Base-by-base conservation (phyloP, 75 land plant species). In the Sequoia sempervirens region DNA sequence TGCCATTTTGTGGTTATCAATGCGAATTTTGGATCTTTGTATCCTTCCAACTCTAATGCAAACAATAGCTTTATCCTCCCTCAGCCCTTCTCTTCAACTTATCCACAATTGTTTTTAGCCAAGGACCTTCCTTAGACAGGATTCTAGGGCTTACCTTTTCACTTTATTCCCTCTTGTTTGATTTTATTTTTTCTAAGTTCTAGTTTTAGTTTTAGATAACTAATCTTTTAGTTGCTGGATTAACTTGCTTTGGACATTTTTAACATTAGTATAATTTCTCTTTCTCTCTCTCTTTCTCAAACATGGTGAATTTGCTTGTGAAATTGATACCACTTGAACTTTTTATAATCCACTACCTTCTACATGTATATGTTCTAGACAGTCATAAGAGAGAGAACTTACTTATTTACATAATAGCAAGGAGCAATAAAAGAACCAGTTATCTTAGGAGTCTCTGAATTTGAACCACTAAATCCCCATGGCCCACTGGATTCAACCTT, bases 391-490 rank as follows among this genome's bases (percentile, higher is more conserved):
- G 23, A 32, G 40, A 50, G n/a, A 80, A 85, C 95, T 81, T 85
- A 95, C 98, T 94, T 97, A 78, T 96, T 97, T 58, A 94, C 86
- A 58, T 78, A 89, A 84, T 96, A 97, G 80, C 98, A 94, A 23
- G 99, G 99, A 26, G 99, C 99, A 83, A 93, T 83, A 90, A 96
- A 97, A 45, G 90, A 88, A 4, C 93, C 88, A 80, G 88, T 93
- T 69, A 97, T 97, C 69, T 87, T 84, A 61, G 99, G 99, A 45
- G 90, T 93, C 54, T 91, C 98, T 28, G 82, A 87, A 90, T 94
- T 94, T 54, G 98, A 80, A 50, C 98, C 99, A 68, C 84, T 66
- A 87, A 93, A 97, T 38, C 99, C 99, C 99, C 96, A 93, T 28
- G 82, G 88, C 37, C 99, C 98, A 83, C 89, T 93, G 20, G 87